phyloP scores from a whole-genome alignment of 2,329 filamentous ascomycete genomes.

The Colletotrichum sp. region DNA sequence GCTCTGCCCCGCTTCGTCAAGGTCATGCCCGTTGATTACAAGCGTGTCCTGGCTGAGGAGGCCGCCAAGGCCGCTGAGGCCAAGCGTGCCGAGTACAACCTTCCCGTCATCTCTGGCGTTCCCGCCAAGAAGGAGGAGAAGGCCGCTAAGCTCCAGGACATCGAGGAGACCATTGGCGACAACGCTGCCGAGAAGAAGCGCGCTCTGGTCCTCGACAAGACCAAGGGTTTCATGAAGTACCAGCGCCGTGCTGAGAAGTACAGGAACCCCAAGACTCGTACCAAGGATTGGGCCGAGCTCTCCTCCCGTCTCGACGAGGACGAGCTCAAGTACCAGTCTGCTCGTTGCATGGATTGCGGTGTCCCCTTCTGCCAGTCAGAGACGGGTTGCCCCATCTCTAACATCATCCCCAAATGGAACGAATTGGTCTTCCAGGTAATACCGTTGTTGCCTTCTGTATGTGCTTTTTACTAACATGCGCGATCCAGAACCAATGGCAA shows the following conservation, averaged over 20 bases:
- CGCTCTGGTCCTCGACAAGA: constrained; percentile 95
- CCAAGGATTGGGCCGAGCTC: constrained; percentile 92
- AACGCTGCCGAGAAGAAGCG: constrained; percentile 87
- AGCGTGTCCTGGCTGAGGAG: constrained; percentile 87
- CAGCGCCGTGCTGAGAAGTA: constrained; percentile 93
- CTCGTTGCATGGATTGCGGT: constrained; percentile 98
- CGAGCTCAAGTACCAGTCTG: constrained; percentile 94
- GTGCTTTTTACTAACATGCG: no score
- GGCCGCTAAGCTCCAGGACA: constrained; percentile 75
- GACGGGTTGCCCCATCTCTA: constrained; percentile 92
- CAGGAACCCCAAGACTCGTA: constrained; percentile 80
- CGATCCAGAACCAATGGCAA: constrained; percentile 71
- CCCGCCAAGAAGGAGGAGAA: constrained; percentile 70
- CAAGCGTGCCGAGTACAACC: constrained; percentile 82
- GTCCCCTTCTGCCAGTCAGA: constrained; percentile 98
- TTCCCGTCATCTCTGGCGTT: constrained; percentile 77
- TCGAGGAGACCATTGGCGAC: constrained; percentile 90
- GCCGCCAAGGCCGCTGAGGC: constrained; percentile 84
- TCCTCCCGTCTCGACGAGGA: constrained; percentile 88
- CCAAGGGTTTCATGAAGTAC: constrained; percentile 97
- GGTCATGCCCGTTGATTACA: constrained; percentile 94
- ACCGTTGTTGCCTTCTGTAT: no score
- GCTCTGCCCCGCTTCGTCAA: constrained; percentile 92
- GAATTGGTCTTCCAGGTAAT: constrained; percentile 70
- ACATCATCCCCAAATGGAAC: constrained; percentile 98